These are phyloP conservation scores for Hypericum androsaemum DNA, from an alignment of 345 rosid genomes.

Conservation along the genomic window DNA sequence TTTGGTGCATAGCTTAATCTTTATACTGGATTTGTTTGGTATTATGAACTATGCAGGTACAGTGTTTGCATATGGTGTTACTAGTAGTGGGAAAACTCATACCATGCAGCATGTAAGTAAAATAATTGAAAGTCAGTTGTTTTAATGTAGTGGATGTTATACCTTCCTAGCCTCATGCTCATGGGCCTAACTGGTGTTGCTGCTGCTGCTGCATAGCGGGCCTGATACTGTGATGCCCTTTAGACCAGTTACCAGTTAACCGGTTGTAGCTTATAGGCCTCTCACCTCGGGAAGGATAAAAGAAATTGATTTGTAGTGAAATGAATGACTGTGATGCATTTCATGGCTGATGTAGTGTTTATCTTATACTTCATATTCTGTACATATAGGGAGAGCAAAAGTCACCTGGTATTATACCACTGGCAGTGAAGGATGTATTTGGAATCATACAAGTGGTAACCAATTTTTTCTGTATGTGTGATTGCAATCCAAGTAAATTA, in stretches of 20 bases:
- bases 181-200: not conserved
- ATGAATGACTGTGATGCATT: too few species aligned
- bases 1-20: too few species aligned
- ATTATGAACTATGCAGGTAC: conserved; percentile 43
- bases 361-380: not conserved
- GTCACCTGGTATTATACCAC: conserved; percentile 87
- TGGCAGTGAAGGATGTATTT: conserved; percentile 92
- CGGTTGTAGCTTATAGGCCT: too few species aligned
- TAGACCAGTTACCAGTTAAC: too few species aligned
- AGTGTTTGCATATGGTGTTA: conserved; percentile 97
- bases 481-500: not conserved
- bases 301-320: too few species aligned
- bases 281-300: too few species aligned
- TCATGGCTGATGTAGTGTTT: too few species aligned
- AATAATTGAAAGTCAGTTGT: conserved; percentile 5
- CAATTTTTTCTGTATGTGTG: conserved; percentile 1
- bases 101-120: conserved; percentile 96
- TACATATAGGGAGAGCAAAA: conserved; percentile 85
- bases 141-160: too few species aligned
- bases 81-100: conserved; percentile 94
- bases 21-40: conserved; percentile 3
- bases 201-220: not conserved
- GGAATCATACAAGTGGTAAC: conserved; percentile 91
- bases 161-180: not conserved
- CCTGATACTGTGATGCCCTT: too few species aligned